phyloP scores from a whole-genome alignment of 768 basidiomycete genomes.

The Tephrocybe sp. region DNA sequence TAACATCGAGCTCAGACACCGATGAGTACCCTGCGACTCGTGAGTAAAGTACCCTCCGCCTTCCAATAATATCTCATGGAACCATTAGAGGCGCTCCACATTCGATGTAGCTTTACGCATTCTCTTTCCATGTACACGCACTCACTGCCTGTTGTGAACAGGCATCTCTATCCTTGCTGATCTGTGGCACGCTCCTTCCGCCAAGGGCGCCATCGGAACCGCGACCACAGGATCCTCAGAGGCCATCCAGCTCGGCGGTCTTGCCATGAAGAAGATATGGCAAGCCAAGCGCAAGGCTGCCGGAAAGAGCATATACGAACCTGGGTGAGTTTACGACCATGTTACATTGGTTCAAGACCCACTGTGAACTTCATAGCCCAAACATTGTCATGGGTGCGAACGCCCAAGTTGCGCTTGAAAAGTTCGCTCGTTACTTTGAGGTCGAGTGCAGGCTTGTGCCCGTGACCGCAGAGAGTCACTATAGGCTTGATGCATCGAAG shows the following conservation, averaged over 20 bases:
- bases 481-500: constrained; percentile 58
- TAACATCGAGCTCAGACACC: constrained; percentile 23
- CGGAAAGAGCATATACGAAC: constrained; percentile 72
- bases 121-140: background rate
- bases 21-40: constrained; percentile 74
- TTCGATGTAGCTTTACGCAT: constrained; percentile 37
- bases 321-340: constrained; percentile 48
- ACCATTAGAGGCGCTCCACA: constrained; percentile 47
- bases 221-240: constrained; percentile 74
- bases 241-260: constrained; percentile 72
- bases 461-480: constrained; percentile 49
- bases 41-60: constrained; percentile 22
- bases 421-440: constrained; percentile 72
- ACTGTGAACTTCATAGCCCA: constrained; percentile 37
- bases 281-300: constrained; percentile 64
- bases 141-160: constrained; percentile 11
- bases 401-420: constrained; percentile 72
- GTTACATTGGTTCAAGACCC: background rate
- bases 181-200: constrained; percentile 68
- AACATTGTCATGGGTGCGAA: constrained; percentile 72
- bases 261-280: constrained; percentile 76
- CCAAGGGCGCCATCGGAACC: constrained; percentile 64
- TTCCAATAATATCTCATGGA: background rate
- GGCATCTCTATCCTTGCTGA: constrained; percentile 55
- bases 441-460: constrained; percentile 62